These are phyloP conservation scores for Fusarium torreyae DNA, from an alignment of 2,329 filamentous ascomycete genomes.

Conservation along the genomic window DNA sequence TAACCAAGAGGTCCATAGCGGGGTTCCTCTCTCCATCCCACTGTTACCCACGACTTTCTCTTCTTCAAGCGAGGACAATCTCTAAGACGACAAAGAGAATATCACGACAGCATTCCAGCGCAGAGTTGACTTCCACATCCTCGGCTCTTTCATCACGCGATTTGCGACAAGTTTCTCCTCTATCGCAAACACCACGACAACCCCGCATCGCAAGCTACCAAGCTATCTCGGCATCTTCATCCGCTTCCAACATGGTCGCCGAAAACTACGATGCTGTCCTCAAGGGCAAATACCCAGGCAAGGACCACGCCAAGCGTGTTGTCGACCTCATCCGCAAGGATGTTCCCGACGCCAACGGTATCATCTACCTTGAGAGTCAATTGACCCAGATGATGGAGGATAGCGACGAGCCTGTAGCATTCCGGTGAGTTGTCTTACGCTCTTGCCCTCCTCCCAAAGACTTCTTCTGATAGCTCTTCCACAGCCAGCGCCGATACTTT, in stretches of 20 bases:
- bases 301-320: slow-evolving; percentile 88
- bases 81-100: not conserved
- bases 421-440: slow-evolving; percentile 69
- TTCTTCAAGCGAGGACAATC: slow-evolving; percentile 4
- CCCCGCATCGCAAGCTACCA: slow-evolving; percentile 20
- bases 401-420: slow-evolving; percentile 85
- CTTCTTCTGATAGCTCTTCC: slow-evolving; percentile 4
- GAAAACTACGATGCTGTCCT: slow-evolving; percentile 68
- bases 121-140: not conserved
- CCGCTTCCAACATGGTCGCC: slow-evolving; percentile 53
- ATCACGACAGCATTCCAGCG: not conserved
- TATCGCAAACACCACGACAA: slow-evolving; percentile 1
- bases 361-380: slow-evolving; percentile 91
- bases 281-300: slow-evolving; percentile 82
- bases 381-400: slow-evolving; percentile 88
- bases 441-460: not conserved
- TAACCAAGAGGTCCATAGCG: slow-evolving; percentile 40
- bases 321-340: slow-evolving; percentile 81
- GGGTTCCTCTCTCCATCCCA: slow-evolving; percentile 38
- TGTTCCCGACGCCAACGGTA: slow-evolving; percentile 73
- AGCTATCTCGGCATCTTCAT: slow-evolving; percentile 14
- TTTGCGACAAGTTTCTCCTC: slow-evolving; percentile 1
- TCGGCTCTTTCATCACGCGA: not conserved
- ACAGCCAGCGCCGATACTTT: slow-evolving; percentile 89
- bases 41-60: slow-evolving; percentile 10